phyloP scores from a whole-genome alignment of 1,284 basidiomycete species.

The Grifola frondosa region DNA sequence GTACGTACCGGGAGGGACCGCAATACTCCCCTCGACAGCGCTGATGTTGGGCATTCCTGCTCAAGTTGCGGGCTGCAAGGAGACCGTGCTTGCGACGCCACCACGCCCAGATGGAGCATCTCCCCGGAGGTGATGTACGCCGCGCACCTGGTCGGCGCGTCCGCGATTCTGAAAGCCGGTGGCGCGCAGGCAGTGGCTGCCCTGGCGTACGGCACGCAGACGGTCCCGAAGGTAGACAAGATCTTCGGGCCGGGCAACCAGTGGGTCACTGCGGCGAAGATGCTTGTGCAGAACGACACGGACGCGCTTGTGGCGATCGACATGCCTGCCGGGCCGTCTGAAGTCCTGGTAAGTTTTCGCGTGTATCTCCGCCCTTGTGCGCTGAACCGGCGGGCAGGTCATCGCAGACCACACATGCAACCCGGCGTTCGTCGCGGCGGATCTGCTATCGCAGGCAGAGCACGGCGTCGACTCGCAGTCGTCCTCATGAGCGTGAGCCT shows the following conservation, averaged over 20 bases:
- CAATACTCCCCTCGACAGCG: constrained; percentile 94
- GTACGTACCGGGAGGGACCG: constrained; percentile 98
- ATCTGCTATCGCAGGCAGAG: constrained; percentile 96
- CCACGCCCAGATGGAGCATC: constrained; percentile 89
- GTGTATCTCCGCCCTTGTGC: neutral
- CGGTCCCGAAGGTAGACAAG: constrained; percentile 99
- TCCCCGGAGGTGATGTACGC: constrained; percentile 96
- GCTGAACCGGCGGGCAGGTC: constrained; percentile 52
- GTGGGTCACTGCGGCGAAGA: constrained; percentile 99
- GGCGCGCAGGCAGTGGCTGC: constrained; percentile 98
- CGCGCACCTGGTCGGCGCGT: constrained; percentile 84
- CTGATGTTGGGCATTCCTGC: constrained; percentile 98
- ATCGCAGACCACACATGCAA: constrained; percentile 88
- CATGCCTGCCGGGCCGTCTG: constrained; percentile 98
- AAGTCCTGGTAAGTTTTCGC: constrained; percentile 78
- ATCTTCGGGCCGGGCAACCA: constrained; percentile 99
- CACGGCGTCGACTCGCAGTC: constrained; percentile 99
- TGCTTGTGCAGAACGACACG: constrained; percentile 99
- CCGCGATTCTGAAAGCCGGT: constrained; percentile 88
- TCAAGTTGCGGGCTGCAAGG: constrained; percentile 93
- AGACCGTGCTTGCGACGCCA: constrained; percentile 94
- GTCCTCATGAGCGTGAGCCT: constrained; percentile 86
- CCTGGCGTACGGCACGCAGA: constrained; percentile 93
- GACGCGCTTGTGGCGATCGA: constrained; percentile 96
- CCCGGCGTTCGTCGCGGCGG: constrained; percentile 92